A percentile compares a stretch with the other conserved stretches of the same genome.
These are phyloP conservation scores for Pseudozyma tsukubaensis DNA, from an alignment of 1,284 basidiomycete species.

Conservation along the genomic window DNA sequence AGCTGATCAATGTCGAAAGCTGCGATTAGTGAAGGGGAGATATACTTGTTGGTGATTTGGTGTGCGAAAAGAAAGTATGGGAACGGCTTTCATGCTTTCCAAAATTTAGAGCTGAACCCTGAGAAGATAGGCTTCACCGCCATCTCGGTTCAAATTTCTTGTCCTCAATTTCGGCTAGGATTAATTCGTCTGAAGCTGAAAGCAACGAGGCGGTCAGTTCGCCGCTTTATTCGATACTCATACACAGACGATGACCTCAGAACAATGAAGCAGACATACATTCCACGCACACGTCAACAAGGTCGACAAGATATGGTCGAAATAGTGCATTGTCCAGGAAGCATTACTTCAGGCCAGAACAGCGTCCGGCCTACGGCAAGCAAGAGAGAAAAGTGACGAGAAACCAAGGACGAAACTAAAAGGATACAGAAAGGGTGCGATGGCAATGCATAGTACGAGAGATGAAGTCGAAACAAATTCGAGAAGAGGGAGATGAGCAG, in stretches of 20 bases:
- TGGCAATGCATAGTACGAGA: slow-evolving; percentile 4
- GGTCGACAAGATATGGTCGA: neutral
- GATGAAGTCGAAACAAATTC: neutral
- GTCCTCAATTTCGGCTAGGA: no score
- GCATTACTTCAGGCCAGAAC: neutral
- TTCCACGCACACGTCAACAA: no score
- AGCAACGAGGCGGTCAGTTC: no score
- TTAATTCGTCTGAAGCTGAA: no score
- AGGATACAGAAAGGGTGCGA: neutral
- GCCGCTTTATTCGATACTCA: no score
- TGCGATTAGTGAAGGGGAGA: neutral
- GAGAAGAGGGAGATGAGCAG: neutral
- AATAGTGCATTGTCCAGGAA: slow-evolving; percentile 29
- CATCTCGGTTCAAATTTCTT: no score
- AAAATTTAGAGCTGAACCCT: no score
- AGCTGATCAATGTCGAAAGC: neutral
- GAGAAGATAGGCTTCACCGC: no score
- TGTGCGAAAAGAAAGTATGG: neutral
- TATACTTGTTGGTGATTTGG: neutral
- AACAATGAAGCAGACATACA: neutral
- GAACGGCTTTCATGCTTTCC: no score
- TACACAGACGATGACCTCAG: no score
- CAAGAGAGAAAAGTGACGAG: slow-evolving; percentile 8
- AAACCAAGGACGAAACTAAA: neutral
- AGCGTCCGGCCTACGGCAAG: slow-evolving; percentile 1